Percentiles rank a stretch among this genome's conserved stretches.
Evolutionary conservation across 106 monocot genomes (phyloP).

Genomic region (Dendrobium officinale): DNA sequence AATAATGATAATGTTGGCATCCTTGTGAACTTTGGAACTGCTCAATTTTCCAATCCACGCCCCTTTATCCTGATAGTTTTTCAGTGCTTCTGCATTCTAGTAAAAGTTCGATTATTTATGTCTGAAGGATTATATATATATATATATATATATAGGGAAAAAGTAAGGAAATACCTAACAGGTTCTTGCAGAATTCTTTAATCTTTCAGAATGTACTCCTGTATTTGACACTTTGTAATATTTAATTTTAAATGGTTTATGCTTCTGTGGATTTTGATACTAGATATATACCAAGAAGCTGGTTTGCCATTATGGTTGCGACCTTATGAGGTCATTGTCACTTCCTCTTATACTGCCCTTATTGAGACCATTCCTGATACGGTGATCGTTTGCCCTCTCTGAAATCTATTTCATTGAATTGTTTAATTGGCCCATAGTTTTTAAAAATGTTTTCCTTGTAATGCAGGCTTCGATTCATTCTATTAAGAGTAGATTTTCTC

Average conservation of each 20-base stretch:
- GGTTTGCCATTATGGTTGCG: conserved; percentile 97
- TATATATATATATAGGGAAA: neutral
- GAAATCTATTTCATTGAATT: conserved; percentile 1
- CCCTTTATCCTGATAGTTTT: neutral
- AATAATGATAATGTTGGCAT: neutral
- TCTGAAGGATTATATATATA: neutral
- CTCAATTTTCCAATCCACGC: neutral
- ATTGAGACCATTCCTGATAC: conserved; percentile 99
- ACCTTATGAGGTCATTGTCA: conserved; percentile 97
- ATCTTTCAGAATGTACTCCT: neutral
- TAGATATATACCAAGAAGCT: conserved; percentile 99
- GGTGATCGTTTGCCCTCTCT: conserved; percentile 28
- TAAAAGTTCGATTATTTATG: neutral
- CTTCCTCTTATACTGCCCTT: conserved; percentile 96
- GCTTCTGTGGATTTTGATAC: conserved; percentile 8
- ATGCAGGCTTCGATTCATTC: conserved; percentile 94
- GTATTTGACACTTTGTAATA: neutral
- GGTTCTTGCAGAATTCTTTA: neutral
- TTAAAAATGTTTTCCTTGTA: neutral
- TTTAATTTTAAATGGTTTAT: neutral
- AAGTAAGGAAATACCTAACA: neutral
- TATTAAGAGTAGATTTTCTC: conserved; percentile 86
- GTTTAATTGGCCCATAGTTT: neutral
- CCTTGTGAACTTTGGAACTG: neutral
- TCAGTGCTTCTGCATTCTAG: neutral